Evolutionary conservation across 208 protist species (phyloP).

Genomic region (Wallacemonas sp.): DNA sequence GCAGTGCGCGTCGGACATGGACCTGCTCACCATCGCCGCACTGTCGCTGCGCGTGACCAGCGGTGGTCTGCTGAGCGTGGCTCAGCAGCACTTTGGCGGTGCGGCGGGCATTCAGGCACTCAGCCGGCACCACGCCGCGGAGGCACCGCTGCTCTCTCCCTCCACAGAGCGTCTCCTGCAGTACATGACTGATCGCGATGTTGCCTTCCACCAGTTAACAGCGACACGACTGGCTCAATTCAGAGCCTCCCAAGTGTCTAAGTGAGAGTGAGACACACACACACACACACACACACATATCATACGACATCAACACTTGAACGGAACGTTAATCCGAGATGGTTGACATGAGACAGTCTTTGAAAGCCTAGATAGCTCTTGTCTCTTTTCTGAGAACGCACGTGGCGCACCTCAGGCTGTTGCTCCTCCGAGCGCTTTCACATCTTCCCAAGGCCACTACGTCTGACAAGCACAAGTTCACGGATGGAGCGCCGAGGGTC

Average conservation of each 20-base stretch:
- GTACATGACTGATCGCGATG: constrained; percentile 27
- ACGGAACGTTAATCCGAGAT: no score
- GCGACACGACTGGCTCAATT: neutral
- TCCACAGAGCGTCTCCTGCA: constrained; percentile 27
- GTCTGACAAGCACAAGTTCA: no score
- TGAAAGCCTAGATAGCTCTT: no score
- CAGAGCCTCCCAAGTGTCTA: neutral
- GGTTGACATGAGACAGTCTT: no score
- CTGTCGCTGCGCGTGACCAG: constrained; percentile 45
- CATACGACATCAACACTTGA: no score
- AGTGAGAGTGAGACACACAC: no score
- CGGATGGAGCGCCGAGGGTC: no score
- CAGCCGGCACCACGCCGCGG: neutral
- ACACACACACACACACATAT: no score
- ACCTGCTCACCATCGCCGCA: constrained; percentile 56
- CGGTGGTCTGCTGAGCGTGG: constrained; percentile 57
- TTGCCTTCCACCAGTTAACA: constrained; percentile 35
- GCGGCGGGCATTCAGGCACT: neutral
- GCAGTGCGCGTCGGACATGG: constrained; percentile 35
- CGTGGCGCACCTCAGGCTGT: no score
- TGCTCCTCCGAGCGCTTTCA: no score
- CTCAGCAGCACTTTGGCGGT: constrained; percentile 38
- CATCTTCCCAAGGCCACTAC: no score
- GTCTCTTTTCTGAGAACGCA: no score
- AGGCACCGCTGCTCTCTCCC: neutral